Percentiles rank a stretch among this genome's conserved stretches.
phyloP scores from a whole-genome alignment of 139 green algal genomes.

The Spirogloea muscicola region DNA sequence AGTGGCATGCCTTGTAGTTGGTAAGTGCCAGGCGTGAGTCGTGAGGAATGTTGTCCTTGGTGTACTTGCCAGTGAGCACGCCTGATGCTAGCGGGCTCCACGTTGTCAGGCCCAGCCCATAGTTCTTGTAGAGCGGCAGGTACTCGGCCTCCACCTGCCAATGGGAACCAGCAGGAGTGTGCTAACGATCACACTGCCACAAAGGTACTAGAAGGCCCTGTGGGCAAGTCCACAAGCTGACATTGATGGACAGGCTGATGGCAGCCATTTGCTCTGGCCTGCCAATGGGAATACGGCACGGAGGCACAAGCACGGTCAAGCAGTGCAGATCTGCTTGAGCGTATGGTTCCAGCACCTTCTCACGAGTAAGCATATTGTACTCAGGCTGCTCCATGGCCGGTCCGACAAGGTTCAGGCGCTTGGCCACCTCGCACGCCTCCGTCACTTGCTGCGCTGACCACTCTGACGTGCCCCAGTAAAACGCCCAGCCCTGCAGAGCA shows the following conservation, averaged over 20 bases:
- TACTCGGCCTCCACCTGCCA: slow-evolving; percentile 63
- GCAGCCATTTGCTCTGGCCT: too few species aligned
- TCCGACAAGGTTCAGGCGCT: slow-evolving; percentile 62
- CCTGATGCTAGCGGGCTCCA: slow-evolving; percentile 75
- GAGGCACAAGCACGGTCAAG: too few species aligned
- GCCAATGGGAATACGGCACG: too few species aligned
- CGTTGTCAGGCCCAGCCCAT: slow-evolving; percentile 69
- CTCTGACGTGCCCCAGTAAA: slow-evolving; percentile 77
- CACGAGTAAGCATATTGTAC: slow-evolving; percentile 79
- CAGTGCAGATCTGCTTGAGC: too few species aligned
- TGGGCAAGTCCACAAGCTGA: too few species aligned
- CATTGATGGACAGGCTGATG: too few species aligned
- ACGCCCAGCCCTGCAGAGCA: slow-evolving; percentile 52
- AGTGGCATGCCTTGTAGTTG: slow-evolving; percentile 62
- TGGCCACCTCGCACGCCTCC: slow-evolving; percentile 63
- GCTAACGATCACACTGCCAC: too few species aligned
- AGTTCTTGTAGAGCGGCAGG: slow-evolving; percentile 60
- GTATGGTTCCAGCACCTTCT: too few species aligned
- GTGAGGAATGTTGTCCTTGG: slow-evolving; percentile 54
- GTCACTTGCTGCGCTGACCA: slow-evolving; percentile 71
- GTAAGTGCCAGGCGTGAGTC: slow-evolving; percentile 64
- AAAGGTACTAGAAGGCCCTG: too few species aligned
- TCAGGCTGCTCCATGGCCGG: slow-evolving; percentile 75
- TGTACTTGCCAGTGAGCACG: slow-evolving; percentile 84
- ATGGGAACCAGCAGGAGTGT: too few species aligned